These are phyloP conservation scores for Erodium maritimum DNA, from an alignment of 345 rosid genomes.

Conservation along the genomic window DNA sequence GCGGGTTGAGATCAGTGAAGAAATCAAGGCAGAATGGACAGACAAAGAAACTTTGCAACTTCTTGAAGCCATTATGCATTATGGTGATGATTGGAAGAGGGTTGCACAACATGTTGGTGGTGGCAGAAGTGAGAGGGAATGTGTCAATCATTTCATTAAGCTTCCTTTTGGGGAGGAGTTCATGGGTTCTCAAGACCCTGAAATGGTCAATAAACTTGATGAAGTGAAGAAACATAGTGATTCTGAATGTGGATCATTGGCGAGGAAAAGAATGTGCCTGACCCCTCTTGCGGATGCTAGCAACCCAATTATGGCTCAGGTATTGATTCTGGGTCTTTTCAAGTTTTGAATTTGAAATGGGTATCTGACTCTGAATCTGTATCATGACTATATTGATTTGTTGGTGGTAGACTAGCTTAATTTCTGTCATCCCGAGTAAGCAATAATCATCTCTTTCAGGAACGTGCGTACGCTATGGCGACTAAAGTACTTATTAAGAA, in stretches of 20 bases:
- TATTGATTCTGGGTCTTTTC: conserved; percentile 13
- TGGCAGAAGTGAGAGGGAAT: conserved; percentile 81
- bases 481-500: neutral
- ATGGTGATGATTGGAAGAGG: conserved; percentile 85
- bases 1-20: conserved; percentile 72
- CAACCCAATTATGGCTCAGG: conserved; percentile 99
- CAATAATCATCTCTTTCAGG: no score
- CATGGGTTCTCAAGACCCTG: conserved; percentile 29
- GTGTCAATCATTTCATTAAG: conserved; percentile 65
- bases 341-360: neutral
- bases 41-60: conserved; percentile 75
- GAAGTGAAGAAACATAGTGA: conserved; percentile 19
- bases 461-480: neutral
- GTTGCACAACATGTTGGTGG: conserved; percentile 74
- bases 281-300: conserved; percentile 91
- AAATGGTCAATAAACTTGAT: conserved; percentile 9
- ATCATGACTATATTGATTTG: neutral
- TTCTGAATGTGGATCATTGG: conserved; percentile 29
- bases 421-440: neutral
- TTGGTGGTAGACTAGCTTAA: neutral
- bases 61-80: conserved; percentile 67
- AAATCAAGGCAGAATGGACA: conserved; percentile 55
- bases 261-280: conserved; percentile 48
- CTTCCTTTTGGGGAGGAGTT: conserved; percentile 82
- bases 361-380: neutral